Conservation (phyloP, 345 rosid genomes). For the Bretschneidera sinensis region DNA sequence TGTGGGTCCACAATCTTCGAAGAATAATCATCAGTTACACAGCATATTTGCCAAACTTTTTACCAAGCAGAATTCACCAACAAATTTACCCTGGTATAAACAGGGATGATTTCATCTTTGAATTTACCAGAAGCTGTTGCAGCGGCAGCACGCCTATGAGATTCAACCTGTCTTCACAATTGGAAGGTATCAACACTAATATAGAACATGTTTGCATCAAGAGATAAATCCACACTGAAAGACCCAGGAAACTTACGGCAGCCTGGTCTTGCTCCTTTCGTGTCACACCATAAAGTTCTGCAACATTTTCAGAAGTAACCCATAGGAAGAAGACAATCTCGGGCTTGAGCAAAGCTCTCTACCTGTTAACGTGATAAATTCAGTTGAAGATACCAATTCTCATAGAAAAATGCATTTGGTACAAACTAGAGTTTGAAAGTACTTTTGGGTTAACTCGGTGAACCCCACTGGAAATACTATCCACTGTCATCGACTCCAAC, state of each 20-base stretch:
- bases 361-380: conserved; percentile 32
- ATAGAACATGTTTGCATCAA: conserved; percentile 4
- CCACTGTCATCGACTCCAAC: conserved; percentile 75
- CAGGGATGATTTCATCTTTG: conserved; percentile 82
- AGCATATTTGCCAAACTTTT: neutral
- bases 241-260: conserved; percentile 46
- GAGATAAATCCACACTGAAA: neutral
- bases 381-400: conserved; percentile 6
- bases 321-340: conserved; percentile 96
- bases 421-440: conserved; percentile 11
- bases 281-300: conserved; percentile 70
- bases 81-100: conserved; percentile 62
- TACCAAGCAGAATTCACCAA: neutral
- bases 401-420: neutral
- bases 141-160: conserved; percentile 91
- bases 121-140: conserved; percentile 87
- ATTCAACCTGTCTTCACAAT: conserved; percentile 57
- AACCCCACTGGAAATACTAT: conserved; percentile 27
- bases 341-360: conserved; percentile 57
- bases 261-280: conserved; percentile 89
- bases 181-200: conserved; percentile 11
- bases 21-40: conserved; percentile 17
- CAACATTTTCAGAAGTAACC: conserved; percentile 99
- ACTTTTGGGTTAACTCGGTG: conserved; percentile 59
- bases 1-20: conserved; percentile 70